Base-by-base conservation (phyloP, 768 basidiomycete genomes). In the Lyophyllum shimeji region DNA sequence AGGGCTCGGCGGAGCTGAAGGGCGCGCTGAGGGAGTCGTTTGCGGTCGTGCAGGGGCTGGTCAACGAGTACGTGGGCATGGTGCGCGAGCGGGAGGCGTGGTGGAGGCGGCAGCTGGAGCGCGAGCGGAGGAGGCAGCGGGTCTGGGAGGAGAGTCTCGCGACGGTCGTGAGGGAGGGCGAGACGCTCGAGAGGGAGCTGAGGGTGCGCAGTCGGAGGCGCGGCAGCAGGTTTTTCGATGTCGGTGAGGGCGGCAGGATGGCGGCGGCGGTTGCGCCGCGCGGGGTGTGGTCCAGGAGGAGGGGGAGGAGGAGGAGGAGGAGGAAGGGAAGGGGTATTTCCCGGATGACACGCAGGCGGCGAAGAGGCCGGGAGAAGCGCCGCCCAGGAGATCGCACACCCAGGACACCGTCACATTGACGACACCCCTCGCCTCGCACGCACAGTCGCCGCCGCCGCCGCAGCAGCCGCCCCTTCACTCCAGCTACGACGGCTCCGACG, bases 121-220 rank as follows among this genome's bases (percentile, higher is more conserved):
- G 82, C 23, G 90, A 93, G 65, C 76, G 79, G 46, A 75, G 80
- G 61, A 76, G 85, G 23, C 84, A 86, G 64, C 74, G 66, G 11
- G 75, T 94, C 24, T 98, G 95, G 95, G 95, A 96, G 71, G 88
- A 93, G 72, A 95, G 90, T 68, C 70, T 98, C 65, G 84, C 87
- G 52, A 83, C 84, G 1, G 93, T 95, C 7, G 94, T 95, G 0
- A 78, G 81, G 53, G 92, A 96, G 68, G 93, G 94, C 15, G 92
- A 93, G 64, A 79, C 76, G 9, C 78, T 95, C 20, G 95, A 98
- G 74, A 73, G 74, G 55, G 93, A 96, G 70, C 76, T 98, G 53
- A 78, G 84, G 57, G 76, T 73, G 58, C 72, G 84, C 50, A 83
- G 82, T 52, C 67, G 83, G 62, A 82, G 73, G 69, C 76, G 85